A percentile compares a stretch with the other conserved stretches of the same genome.
These are phyloP conservation scores for Phalaenopsis equestris DNA, from an alignment of 106 monocot species.

Conservation along the genomic window DNA sequence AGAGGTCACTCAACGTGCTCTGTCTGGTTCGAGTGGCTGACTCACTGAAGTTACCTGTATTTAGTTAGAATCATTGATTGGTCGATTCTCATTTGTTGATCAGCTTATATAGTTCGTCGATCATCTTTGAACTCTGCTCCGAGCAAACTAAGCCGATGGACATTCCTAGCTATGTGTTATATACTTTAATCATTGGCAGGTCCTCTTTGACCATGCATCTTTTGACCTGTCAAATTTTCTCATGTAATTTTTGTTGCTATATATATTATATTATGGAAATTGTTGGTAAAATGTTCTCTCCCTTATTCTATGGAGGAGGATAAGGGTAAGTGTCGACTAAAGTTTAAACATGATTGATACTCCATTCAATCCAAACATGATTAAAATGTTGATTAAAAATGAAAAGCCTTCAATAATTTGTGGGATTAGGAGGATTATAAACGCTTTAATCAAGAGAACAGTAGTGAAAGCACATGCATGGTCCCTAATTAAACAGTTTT, in stretches of 20 bases:
- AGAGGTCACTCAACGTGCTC: too few relatives aligned
- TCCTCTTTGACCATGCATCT: too few relatives aligned
- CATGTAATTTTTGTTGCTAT: neutral
- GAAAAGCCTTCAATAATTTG: neutral
- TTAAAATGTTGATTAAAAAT: neutral
- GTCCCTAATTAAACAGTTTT: neutral
- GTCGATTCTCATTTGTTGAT: too few relatives aligned
- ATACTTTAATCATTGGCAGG: too few relatives aligned
- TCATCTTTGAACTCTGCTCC: too few relatives aligned
- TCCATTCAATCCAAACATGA: neutral
- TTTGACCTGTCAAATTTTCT: too few relatives aligned
- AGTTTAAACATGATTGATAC: neutral
- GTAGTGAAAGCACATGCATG: conserved; percentile 4
- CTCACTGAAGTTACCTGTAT: too few relatives aligned
- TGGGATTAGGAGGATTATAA: neutral
- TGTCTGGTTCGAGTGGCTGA: too few relatives aligned
- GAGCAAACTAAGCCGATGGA: too few relatives aligned
- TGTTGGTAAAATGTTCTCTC: neutral
- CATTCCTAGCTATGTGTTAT: too few relatives aligned
- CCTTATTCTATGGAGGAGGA: neutral
- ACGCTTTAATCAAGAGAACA: neutral
- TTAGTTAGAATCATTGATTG: too few relatives aligned
- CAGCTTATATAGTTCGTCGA: too few relatives aligned
- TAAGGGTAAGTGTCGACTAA: neutral
- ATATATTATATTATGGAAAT: neutral